These are phyloP conservation scores for Cladobotryum protrusum DNA, from an alignment of 2,329 filamentous ascomycete genomes.

Conservation along the genomic window DNA sequence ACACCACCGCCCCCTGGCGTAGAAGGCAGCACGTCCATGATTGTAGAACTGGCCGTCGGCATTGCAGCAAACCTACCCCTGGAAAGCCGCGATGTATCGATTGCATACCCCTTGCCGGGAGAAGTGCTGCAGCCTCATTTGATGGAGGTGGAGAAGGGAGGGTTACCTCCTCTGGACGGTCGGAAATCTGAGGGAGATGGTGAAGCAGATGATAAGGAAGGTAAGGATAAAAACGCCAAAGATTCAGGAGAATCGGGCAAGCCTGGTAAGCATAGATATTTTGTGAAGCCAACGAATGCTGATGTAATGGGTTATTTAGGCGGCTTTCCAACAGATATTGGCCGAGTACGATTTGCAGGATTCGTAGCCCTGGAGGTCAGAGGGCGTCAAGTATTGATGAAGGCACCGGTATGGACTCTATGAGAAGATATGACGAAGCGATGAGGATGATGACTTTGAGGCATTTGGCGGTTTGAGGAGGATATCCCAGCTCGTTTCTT, in stretches of 20 bases:
- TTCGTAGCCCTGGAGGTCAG: conserved; percentile 71
- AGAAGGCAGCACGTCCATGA: conserved; percentile 85
- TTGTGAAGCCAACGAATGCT: no score
- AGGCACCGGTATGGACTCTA: conserved; percentile 67
- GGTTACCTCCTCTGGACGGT: conserved; percentile 55
- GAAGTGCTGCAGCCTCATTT: conserved; percentile 61
- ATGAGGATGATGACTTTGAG: not conserved
- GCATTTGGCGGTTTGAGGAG: no score
- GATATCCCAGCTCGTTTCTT: no score
- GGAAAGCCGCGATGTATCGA: conserved; percentile 83
- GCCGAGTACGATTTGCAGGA: conserved; percentile 65
- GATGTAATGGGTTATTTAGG: conserved; percentile 7
- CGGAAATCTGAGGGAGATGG: conserved; percentile 37
- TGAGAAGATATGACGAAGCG: conserved; percentile 12
- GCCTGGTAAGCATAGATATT: conserved; percentile 33
- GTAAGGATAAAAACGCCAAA: conserved; percentile 37
- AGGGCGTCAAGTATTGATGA: conserved; percentile 67
- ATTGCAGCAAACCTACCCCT: conserved; percentile 82
- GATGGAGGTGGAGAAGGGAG: conserved; percentile 81
- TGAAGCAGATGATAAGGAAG: conserved; percentile 35
- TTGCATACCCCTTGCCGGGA: conserved; percentile 79
- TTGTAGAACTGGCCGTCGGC: conserved; percentile 81
- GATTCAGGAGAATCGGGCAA: conserved; percentile 38
- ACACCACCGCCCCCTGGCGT: conserved; percentile 74
- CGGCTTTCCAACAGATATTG: conserved; percentile 30